Percentiles rank a stretch among this genome's conserved stretches.
Conservation (phyloP, 2,329 filamentous ascomycete species). For the Lasiodiplodia theobromae region DNA sequence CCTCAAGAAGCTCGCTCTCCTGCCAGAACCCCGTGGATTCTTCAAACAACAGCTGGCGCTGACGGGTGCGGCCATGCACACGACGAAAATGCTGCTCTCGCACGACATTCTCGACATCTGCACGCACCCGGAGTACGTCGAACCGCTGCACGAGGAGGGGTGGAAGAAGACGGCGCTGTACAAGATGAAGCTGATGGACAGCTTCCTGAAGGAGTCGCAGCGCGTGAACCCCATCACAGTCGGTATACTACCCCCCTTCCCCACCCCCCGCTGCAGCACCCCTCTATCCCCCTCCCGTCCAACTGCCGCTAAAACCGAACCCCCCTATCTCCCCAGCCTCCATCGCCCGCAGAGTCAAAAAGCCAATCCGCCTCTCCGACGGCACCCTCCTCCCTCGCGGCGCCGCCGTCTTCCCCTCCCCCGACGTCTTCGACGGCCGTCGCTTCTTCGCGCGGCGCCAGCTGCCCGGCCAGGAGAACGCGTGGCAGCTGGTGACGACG, state of each 20-base stretch:
- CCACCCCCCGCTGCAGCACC: too few relatives aligned
- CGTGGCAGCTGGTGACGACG: conserved; percentile 30
- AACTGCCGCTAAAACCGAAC: not conserved
- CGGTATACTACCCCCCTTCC: too few relatives aligned
- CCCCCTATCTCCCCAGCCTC: not conserved
- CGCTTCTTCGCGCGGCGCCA: conserved; percentile 32
- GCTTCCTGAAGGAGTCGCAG: conserved; percentile 44
- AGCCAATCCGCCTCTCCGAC: conserved; percentile 38
- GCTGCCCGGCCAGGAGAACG: conserved; percentile 23
- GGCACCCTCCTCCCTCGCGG: conserved; percentile 38
- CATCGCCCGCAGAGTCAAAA: conserved; percentile 37
- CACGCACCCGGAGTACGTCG: conserved; percentile 37
- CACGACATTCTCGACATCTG: conserved; percentile 37
- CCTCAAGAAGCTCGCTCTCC: too few relatives aligned
- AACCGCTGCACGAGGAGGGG: conserved; percentile 39
- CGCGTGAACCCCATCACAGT: conserved; percentile 34
- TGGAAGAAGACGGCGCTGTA: conserved; percentile 41
- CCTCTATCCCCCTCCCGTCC: too few relatives aligned
- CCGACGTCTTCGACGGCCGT: conserved; percentile 31
- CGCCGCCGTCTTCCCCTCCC: conserved; percentile 23
- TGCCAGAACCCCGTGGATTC: too few relatives aligned
- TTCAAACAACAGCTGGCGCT: conserved; percentile 34
- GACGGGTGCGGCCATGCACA: conserved; percentile 34
- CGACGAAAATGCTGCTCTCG: conserved; percentile 37
- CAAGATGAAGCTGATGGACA: conserved; percentile 43